These are phyloP conservation scores for Aureobasidium sp. DNA, from an alignment of 2,329 filamentous ascomycete species.

Conservation along the genomic window DNA sequence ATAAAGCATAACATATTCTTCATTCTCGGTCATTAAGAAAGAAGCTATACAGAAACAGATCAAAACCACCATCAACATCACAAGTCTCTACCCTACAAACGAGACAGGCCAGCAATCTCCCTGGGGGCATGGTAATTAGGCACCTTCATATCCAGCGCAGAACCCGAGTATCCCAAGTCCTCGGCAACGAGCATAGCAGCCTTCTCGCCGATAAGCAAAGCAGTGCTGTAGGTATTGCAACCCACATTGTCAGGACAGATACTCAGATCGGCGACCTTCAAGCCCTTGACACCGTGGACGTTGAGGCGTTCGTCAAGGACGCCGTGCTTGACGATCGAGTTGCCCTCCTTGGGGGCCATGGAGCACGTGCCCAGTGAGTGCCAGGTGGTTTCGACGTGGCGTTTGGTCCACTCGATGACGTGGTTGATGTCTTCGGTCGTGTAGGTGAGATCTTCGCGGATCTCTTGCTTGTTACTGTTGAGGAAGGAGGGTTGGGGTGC, in stretches of 20 bases:
- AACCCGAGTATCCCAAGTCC: slow-evolving; percentile 64
- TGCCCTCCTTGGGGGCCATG: slow-evolving; percentile 68
- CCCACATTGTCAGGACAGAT: slow-evolving; percentile 75
- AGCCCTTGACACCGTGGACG: slow-evolving; percentile 65
- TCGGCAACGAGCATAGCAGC: slow-evolving; percentile 60
- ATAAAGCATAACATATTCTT: no score
- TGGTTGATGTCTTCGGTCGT: slow-evolving; percentile 52
- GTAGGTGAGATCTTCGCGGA: slow-evolving; percentile 59
- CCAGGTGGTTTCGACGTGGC: slow-evolving; percentile 62
- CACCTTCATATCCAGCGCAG: slow-evolving; percentile 69
- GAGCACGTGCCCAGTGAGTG: slow-evolving; percentile 61
- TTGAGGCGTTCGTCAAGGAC: slow-evolving; percentile 70
- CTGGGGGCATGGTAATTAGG: slow-evolving; percentile 40
- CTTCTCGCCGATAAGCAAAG: slow-evolving; percentile 69
- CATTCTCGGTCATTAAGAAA: no score
- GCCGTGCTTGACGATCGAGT: slow-evolving; percentile 71
- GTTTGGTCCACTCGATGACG: slow-evolving; percentile 54
- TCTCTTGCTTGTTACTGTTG: slow-evolving; percentile 54
- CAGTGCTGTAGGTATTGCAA: slow-evolving; percentile 54
- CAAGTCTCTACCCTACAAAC: no score
- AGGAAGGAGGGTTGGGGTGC: slow-evolving; percentile 43
- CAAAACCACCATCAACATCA: no score
- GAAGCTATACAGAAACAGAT: no score
- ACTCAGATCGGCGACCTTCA: slow-evolving; percentile 67
- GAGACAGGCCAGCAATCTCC: slow-evolving; percentile 34